These are phyloP conservation scores for Pythium scleroteichum DNA, from an alignment of 352 stramenopile species.

Conservation along the genomic window DNA sequence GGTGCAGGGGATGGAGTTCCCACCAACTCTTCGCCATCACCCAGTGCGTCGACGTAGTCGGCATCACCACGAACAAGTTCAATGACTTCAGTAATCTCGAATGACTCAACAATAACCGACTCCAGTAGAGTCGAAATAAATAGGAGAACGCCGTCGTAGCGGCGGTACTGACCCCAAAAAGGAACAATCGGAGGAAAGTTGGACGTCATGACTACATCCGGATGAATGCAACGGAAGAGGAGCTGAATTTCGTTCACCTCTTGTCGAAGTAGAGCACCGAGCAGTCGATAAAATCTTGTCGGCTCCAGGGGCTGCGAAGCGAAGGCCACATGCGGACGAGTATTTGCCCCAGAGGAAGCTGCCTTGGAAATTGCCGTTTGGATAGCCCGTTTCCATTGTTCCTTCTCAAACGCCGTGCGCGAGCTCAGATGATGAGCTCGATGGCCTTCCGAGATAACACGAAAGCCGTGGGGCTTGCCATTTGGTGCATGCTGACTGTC, in stretches of 20 bases:
- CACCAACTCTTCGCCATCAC: conserved; percentile 25
- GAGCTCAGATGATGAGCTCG: conserved; percentile 74
- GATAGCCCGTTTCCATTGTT: conserved; percentile 81
- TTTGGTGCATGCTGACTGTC: conserved; percentile 35
- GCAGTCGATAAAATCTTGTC: conserved; percentile 71
- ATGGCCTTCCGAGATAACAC: conserved; percentile 64
- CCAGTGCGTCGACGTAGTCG: conserved; percentile 62
- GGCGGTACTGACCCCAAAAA: conserved; percentile 84
- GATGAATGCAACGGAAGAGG: conserved; percentile 78
- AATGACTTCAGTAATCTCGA: conserved; percentile 72
- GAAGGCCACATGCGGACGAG: conserved; percentile 55
- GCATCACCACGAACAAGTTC: conserved; percentile 69
- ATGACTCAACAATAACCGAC: conserved; percentile 71
- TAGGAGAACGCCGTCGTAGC: conserved; percentile 75
- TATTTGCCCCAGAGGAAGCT: background rate
- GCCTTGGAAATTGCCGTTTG: conserved; percentile 63
- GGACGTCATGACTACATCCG: conserved; percentile 72
- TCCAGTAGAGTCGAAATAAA: conserved; percentile 85
- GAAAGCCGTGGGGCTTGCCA: conserved; percentile 69
- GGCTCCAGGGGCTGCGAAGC: conserved; percentile 70
- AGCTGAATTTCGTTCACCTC: conserved; percentile 75
- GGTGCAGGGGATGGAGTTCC: conserved; percentile 18
- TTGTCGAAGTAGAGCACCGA: conserved; percentile 63
- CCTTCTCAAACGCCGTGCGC: conserved; percentile 74
- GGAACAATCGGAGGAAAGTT: conserved; percentile 87